Conservation (phyloP, 75 land plant genomes). For the Sequoia sempervirens region DNA sequence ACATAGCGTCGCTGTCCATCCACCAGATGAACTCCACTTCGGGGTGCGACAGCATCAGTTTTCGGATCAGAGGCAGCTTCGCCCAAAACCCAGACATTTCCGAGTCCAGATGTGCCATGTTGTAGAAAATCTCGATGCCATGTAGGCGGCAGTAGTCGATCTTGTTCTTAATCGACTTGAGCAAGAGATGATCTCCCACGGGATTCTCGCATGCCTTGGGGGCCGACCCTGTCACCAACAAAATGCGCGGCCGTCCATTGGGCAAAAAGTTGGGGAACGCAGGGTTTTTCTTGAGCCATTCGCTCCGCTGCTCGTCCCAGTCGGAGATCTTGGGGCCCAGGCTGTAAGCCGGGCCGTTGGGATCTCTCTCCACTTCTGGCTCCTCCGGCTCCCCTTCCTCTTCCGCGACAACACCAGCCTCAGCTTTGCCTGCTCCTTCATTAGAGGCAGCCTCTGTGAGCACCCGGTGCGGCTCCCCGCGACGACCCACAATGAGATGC, state of each 20-base stretch:
- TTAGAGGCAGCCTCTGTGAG: not conserved
- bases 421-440: too few species aligned
- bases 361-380: slow-evolving; percentile 21
- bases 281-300: slow-evolving; percentile 42
- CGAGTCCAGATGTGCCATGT: slow-evolving; percentile 72
- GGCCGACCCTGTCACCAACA: slow-evolving; percentile 82
- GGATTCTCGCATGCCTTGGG: slow-evolving; percentile 79
- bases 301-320: slow-evolving; percentile 56
- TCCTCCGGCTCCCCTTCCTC: slow-evolving; percentile 14
- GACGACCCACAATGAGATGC: not conserved
- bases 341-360: slow-evolving; percentile 26
- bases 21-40: slow-evolving; percentile 79
- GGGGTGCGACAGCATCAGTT: slow-evolving; percentile 66
- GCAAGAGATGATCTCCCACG: slow-evolving; percentile 73
- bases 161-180: slow-evolving; percentile 77
- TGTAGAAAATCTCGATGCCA: slow-evolving; percentile 75
- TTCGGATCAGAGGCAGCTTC: slow-evolving; percentile 70
- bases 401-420: too few species aligned
- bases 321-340: slow-evolving; percentile 66
- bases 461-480: not conserved
- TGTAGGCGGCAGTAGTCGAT: slow-evolving; percentile 75
- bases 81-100: slow-evolving; percentile 90
- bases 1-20: slow-evolving; percentile 89
- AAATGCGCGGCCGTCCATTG: slow-evolving; percentile 55
- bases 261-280: slow-evolving; percentile 23